Conservation (phyloP, 495 filamentous ascomycete species). For the Podospora anserina region DNA sequence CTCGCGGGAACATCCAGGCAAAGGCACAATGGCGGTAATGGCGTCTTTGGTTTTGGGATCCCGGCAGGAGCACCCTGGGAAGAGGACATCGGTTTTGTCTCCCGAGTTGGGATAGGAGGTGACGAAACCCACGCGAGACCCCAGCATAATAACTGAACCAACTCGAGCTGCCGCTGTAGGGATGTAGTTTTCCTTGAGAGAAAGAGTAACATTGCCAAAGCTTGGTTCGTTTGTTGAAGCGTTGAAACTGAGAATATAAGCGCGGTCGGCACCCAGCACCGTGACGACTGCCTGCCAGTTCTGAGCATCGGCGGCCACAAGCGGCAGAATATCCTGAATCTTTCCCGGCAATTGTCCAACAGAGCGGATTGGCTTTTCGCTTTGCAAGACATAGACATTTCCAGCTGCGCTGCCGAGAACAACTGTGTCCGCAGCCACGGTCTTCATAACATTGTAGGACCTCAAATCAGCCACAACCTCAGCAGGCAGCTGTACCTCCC, state of each 20-base stretch:
- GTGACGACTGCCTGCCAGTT: constrained; percentile 25
- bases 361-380: constrained; percentile 26
- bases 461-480: constrained; percentile 32
- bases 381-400: constrained; percentile 47
- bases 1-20: constrained; percentile 32
- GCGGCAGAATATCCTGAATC: constrained; percentile 48
- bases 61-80: constrained; percentile 18
- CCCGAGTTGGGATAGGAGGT: constrained; percentile 26
- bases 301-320: constrained; percentile 10
- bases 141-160: constrained; percentile 57
- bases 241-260: constrained; percentile 20
- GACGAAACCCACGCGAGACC: constrained; percentile 51
- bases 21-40: constrained; percentile 60
- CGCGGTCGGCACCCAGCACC: constrained; percentile 24
- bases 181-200: constrained; percentile 24
- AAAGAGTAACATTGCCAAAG: constrained; percentile 15
- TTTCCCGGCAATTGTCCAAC: constrained; percentile 45
- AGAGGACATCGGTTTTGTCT: constrained; percentile 9
- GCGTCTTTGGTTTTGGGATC: constrained; percentile 61
- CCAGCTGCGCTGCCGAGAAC: constrained; percentile 56
- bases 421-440: constrained; percentile 34
- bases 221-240: constrained; percentile 5
- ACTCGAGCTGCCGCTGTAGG: constrained; percentile 35
- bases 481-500: constrained; percentile 38
- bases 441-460: constrained; percentile 45